Base-by-base conservation (phyloP, 805 yeast species). In the Candida ponderosae region DNA sequence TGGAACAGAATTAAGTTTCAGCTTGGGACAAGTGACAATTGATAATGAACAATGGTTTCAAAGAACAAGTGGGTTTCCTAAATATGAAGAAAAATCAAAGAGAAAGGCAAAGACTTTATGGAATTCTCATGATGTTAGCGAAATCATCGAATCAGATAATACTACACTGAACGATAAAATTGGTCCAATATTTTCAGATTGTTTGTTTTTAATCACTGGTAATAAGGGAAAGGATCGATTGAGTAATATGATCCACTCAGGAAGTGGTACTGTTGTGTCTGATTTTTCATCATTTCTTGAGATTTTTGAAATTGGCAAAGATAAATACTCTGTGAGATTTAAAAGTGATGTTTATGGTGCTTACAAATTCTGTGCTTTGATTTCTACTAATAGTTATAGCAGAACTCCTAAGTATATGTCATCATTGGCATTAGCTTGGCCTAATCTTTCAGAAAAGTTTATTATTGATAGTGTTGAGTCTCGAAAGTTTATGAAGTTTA, bases 381-480 rank as follows among this genome's bases (percentile, higher is more conserved):
- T 88, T 1, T 41, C 55, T 1, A 69, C 90, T 0, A 69, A 68
- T 29, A 66, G 66, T 23, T 69, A 72, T 39, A 65, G 74, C 16
- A 62, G 96, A 28, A 84, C 88, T 34, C 68, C 79, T 8, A 88
- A 87, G 50, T 88, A 81, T 53, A 54, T 88, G 9, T 93, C 85
- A 50, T 76, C 81, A 3, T 55, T 87, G 15, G 84, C 90, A 0
- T 52, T 87, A 32, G 89, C 90, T 3, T 87, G 95, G 95, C 97
- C 97, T 2, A 70, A 83, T 16, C 50, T 88, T 23, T 77, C 85
- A 3, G 70, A 72, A 39, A 51, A 58, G 8, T 87, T 72, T 45
- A 61, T 86, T 4, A 52, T 56, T 6, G 81, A 79, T 40, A 68
- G 81, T 39, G 47, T 73, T 3, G 44, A 50, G 2, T 50, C 52